Evolutionary conservation across 106 monocot genomes (phyloP), one percentile per base, ranked within the genome.

Genomic region (Dendrobium catenatum): DNA sequence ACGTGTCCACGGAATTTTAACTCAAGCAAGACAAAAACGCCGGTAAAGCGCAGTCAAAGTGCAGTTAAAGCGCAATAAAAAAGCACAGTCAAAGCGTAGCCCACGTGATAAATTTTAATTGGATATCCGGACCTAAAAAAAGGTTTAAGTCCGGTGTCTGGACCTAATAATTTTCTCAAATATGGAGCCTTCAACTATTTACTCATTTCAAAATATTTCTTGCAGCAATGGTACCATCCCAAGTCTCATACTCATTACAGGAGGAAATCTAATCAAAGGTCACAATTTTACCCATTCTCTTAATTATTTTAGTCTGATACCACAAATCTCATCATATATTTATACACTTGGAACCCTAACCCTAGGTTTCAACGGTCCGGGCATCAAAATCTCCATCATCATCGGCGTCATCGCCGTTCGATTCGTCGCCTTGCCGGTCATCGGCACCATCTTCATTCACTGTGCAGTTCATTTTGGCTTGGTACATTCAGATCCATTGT

Each of bases 401-500:
- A 10, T 77, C 51, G 86, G 89, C 26, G 70, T 89, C 33, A 55
- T 86, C 5, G 33, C 78, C 47, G 79, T 86, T 76, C 83, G 84
- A 16, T 86, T 79, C 70, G 40, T 86, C 4, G 41, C 43, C 9
- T 75, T 89, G 70, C 86, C 89, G 1, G 15, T 84, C 37, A 13
- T 86, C 77, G 89, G 86, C 33, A 76, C 84, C 41, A 16, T 77
- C 31, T 80, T 91, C 20, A 78, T 94, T n/a, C 83, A 89, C 73
- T 77, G 61, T 27, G 94, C 94, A 22, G 73, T 89, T 77, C 79
- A 75, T 51, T 61, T 88, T 11, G 91, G 91, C 20, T 79, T 94
- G 27, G 77, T 94, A 66, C 87, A 89, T 27, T 42, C 88, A 42
- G 91, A 94, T 79, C 94, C 91, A 37, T 72, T 94, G 8, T 94